Base-by-base conservation (phyloP, 164 flowering plant genomes). In the Akebia trifoliata region DNA sequence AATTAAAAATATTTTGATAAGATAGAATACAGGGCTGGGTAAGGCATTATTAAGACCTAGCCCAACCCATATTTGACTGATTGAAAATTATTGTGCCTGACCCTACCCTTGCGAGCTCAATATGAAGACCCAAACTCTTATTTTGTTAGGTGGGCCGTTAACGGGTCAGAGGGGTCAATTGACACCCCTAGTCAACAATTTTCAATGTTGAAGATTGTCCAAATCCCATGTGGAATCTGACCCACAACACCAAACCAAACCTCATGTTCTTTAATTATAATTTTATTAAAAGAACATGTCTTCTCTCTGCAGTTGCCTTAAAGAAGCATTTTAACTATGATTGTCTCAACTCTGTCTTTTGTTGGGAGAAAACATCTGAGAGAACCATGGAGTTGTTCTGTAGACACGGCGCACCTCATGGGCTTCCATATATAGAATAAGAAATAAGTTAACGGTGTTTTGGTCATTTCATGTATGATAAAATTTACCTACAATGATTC, bases 181-280 rank as follows among this genome's bases (percentile, higher is more conserved):
- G 59, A 54, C 34, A 62, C 39, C 56, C 57, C 24, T 40, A 54
- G 65, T 65, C 69, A 61, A 69, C 42, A 61, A 21, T 15, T 31
- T 12, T 42, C 17, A 54, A 56, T 21, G 24, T n/a, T 56, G 30
- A 26, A 59, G 17, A 11, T 44, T 59, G 57, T n/a, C 28, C 26
- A 17, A 46, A 43, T 52, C 58, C 38, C 42, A 47, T 30, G n/a
- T 49, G 70, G 76, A 67, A 69, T 61, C 72, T 63, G 32, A 64
- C 48, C 56, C 35, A 63, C 57, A 49, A 44, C 57, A 34, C 50
- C 43, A 26, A 32, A 21, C 46, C 28, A 50, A 37, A 44, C 44
- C 36, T 61, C 17, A 42, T 24, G 65, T 46, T 21, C 17, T 51
- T n/a, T n/a, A n/a, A 22, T 17, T 38, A 26, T 20, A 2, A 8